Conservation (phyloP, 2,329 filamentous ascomycete genomes). For the Celoporthe dispersa region DNA sequence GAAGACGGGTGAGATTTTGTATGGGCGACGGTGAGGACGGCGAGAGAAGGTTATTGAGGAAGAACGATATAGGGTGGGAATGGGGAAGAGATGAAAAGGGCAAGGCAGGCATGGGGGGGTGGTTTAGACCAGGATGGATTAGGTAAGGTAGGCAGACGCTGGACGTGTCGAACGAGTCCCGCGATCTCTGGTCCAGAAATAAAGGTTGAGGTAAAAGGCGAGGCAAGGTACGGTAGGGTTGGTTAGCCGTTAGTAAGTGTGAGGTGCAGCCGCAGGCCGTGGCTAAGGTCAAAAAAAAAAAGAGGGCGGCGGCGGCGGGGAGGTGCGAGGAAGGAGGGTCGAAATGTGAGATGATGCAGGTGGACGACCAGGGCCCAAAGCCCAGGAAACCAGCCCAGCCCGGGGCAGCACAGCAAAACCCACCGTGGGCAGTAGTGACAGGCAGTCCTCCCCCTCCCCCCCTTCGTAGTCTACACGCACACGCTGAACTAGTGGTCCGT, state of each 20-base stretch:
- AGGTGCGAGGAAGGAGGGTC: slow-evolving; percentile 9
- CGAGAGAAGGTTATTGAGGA: slow-evolving; percentile 13
- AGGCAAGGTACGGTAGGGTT: neutral
- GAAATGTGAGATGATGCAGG: slow-evolving; percentile 7
- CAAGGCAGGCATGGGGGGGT: slow-evolving; percentile 20
- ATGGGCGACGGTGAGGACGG: slow-evolving; percentile 10
- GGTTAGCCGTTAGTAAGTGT: neutral
- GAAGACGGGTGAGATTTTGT: slow-evolving; percentile 3
- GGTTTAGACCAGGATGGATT: slow-evolving; percentile 16
- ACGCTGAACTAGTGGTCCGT: neutral
- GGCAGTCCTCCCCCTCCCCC: neutral
- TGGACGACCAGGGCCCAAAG: slow-evolving; percentile 3
- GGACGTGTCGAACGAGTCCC: slow-evolving; percentile 2
- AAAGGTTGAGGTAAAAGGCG: neutral
- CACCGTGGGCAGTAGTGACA: neutral
- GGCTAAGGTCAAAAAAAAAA: neutral
- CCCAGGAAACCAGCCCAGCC: neutral
- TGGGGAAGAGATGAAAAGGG: slow-evolving; percentile 27
- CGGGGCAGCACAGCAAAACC: slow-evolving; percentile 4
- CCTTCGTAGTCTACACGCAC: neutral
- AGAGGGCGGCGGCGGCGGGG: slow-evolving; percentile 1
- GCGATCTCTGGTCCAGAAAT: neutral
- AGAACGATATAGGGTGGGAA: slow-evolving; percentile 25
- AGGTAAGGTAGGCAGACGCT: slow-evolving; percentile 24
- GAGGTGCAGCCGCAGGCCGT: slow-evolving; percentile 3